Conservation (phyloP, 331 rosid species). For the Quercus lobata region DNA sequence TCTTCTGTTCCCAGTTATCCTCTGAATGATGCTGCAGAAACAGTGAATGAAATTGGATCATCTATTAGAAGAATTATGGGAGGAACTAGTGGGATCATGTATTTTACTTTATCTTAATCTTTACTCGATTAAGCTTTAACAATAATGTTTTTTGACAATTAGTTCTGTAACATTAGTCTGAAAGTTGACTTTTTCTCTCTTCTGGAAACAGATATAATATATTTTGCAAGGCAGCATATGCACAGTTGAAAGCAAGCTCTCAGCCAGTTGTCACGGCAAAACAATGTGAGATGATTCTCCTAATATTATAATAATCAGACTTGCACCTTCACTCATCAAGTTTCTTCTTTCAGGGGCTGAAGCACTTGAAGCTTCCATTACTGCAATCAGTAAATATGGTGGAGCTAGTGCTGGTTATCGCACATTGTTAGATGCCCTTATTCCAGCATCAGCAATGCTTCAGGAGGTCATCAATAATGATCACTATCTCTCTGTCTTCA, state of each 20-base stretch:
- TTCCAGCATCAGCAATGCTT: constrained; percentile 76
- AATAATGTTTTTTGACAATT: constrained; percentile 15
- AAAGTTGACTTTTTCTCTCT: background rate
- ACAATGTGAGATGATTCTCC: constrained; percentile 57
- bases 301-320: constrained; percentile 4
- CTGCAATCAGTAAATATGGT: constrained; percentile 90
- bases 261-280: constrained; percentile 39
- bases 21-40: constrained; percentile 85
- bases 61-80: constrained; percentile 87
- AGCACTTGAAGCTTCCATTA: constrained; percentile 75
- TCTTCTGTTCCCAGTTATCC: constrained; percentile 66
- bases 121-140: constrained; percentile 12
- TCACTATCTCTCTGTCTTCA: constrained; percentile 3
- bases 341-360: constrained; percentile 71
- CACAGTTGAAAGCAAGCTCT: constrained; percentile 58
- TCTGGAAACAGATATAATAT: constrained; percentile 55
- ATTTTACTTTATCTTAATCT: constrained; percentile 24
- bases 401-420: constrained; percentile 94
- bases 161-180: background rate
- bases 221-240: constrained; percentile 75
- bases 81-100: constrained; percentile 96
- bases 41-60: constrained; percentile 73
- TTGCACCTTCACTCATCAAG: constrained; percentile 15
- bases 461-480: constrained; percentile 54
- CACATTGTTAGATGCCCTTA: constrained; percentile 88